phyloP scores from a whole-genome alignment of 2,329 filamentous ascomycete species.

The Parasarocladium wereldwijsianum region DNA sequence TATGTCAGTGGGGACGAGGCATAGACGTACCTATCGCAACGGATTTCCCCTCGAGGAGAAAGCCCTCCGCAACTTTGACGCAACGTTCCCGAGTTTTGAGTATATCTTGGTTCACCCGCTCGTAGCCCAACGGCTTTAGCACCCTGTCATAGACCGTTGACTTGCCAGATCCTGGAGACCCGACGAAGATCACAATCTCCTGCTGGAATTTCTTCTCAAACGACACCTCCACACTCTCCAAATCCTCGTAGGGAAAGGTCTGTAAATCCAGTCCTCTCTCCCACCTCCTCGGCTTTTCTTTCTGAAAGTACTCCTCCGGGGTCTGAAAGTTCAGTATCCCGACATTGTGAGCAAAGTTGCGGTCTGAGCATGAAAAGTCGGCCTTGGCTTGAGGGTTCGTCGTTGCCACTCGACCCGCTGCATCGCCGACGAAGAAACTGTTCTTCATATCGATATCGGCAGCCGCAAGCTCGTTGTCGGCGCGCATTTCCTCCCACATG shows the following conservation, averaged over 20 bases:
- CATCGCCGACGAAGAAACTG: conserved; percentile 86
- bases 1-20: too few relatives aligned
- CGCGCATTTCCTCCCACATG: conserved; percentile 61
- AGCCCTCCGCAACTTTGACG: conserved; percentile 55
- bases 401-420: conserved; percentile 43
- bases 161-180: conserved; percentile 81
- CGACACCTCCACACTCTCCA: conserved; percentile 18
- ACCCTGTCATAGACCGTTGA: conserved; percentile 77
- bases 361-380: conserved; percentile 52
- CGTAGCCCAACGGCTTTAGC: conserved; percentile 65
- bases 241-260: conserved; percentile 30
- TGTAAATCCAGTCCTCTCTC: conserved; percentile 56
- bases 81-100: conserved; percentile 61
- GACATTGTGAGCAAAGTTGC: conserved; percentile 75
- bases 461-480: conserved; percentile 43
- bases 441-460: conserved; percentile 49
- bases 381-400: conserved; percentile 21
- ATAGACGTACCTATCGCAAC: conserved; percentile 58
- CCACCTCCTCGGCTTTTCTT: conserved; percentile 50
- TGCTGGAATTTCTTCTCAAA: conserved; percentile 44
- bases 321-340: conserved; percentile 62
- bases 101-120: conserved; percentile 78
- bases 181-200: conserved; percentile 76
- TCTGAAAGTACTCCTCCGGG: conserved; percentile 83
- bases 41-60: conserved; percentile 48